These are phyloP conservation scores for Clonostachys sp. DNA, from an alignment of 2,329 filamentous ascomycete species.

Conservation along the genomic window DNA sequence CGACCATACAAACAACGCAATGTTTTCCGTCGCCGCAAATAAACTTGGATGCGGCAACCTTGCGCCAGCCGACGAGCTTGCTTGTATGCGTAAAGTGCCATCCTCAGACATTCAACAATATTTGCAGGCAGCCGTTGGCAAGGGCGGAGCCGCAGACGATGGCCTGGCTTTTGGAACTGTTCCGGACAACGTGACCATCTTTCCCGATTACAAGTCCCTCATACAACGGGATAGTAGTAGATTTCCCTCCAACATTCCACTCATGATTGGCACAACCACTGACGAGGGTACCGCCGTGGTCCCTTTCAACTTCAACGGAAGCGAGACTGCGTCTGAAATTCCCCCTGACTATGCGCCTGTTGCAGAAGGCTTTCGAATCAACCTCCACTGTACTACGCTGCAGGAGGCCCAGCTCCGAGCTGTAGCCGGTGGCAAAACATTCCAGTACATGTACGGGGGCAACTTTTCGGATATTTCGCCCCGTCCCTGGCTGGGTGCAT, in stretches of 20 bases:
- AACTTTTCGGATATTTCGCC: slow-evolving; percentile 32
- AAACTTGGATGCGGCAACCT: not conserved
- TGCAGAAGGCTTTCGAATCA: too few relatives aligned
- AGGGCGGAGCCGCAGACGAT: too few relatives aligned
- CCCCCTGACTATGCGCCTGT: too few relatives aligned
- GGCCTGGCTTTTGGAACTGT: not conserved
- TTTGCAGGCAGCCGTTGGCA: too few relatives aligned
- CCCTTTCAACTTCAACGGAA: too few relatives aligned
- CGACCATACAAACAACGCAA: not conserved
- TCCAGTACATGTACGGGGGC: slow-evolving; percentile 32
- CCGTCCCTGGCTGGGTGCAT: slow-evolving; percentile 28
- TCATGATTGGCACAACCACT: not conserved
- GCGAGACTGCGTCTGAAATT: too few relatives aligned
- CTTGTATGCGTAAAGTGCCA: not conserved
- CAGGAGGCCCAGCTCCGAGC: not conserved
- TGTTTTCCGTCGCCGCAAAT: not conserved
- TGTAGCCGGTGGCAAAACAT: slow-evolving; percentile 13
- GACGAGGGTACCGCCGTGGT: not conserved
- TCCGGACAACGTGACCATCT: not conserved
- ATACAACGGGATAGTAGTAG: too few relatives aligned
- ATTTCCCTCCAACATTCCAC: not conserved
- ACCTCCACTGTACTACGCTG: too few relatives aligned
- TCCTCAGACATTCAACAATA: too few relatives aligned
- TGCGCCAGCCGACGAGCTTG: not conserved
- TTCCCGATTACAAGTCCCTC: not conserved